phyloP scores from a whole-genome alignment of 2,329 filamentous ascomycete genomes.

The Colletotrichum limetticola region DNA sequence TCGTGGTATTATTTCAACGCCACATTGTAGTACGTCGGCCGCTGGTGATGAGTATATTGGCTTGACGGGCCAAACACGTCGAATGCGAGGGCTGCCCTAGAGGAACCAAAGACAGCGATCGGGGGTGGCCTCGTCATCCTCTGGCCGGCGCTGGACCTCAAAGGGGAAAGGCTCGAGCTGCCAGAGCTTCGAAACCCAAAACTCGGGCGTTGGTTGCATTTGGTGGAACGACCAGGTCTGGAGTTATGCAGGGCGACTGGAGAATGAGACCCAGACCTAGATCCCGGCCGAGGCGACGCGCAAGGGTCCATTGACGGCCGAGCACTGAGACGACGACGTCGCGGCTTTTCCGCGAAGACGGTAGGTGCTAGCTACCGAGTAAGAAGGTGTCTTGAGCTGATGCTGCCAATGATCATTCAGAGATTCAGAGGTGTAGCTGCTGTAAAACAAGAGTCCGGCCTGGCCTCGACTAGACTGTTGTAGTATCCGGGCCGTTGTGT shows the following conservation, averaged over 20 bases:
- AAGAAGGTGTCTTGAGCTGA: background rate
- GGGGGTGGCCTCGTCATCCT: slow-evolving; percentile 32
- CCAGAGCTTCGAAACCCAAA: slow-evolving; percentile 34
- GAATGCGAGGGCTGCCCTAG: slow-evolving; percentile 14
- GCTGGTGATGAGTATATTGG: slow-evolving; percentile 22
- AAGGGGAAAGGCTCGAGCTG: slow-evolving; percentile 31
- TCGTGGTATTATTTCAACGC: slow-evolving; percentile 7
- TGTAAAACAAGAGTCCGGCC: background rate
- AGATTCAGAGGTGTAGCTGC: background rate
- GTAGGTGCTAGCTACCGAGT: background rate
- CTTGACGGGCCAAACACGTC: background rate
- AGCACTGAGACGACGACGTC: slow-evolving; percentile 24
- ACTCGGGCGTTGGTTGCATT: slow-evolving; percentile 31
- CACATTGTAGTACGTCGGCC: slow-evolving; percentile 27
- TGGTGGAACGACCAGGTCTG: slow-evolving; percentile 32
- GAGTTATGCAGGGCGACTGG: slow-evolving; percentile 28
- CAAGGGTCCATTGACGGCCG: slow-evolving; percentile 28
- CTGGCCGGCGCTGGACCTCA: slow-evolving; percentile 17
- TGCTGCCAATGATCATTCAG: background rate
- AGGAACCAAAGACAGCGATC: slow-evolving; percentile 7
- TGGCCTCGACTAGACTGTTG: background rate
- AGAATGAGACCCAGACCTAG: slow-evolving; percentile 10
- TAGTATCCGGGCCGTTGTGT: background rate
- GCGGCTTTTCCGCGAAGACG: slow-evolving; percentile 7
- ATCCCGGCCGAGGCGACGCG: slow-evolving; percentile 23